A percentile compares a stretch with the other conserved stretches of the same genome.
These are phyloP conservation scores for Phytophthora multivora DNA, from an alignment of 352 stramenopile species.

Conservation along the genomic window DNA sequence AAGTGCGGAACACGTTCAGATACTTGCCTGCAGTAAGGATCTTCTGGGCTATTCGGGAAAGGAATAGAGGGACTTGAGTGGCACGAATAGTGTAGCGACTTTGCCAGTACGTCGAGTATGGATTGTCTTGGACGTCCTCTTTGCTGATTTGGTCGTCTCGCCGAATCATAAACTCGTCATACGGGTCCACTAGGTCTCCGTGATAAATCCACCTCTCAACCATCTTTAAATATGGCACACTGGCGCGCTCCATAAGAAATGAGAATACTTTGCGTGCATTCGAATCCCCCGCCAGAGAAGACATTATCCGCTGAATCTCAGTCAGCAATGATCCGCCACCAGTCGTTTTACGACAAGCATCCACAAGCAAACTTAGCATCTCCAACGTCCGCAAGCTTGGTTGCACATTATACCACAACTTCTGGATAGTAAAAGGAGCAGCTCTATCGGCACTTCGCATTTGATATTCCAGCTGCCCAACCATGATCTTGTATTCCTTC, in stretches of 20 bases:
- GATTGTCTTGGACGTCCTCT: constrained; percentile 86
- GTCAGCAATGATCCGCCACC: constrained; percentile 93
- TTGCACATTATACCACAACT: constrained; percentile 93
- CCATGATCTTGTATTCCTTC: constrained; percentile 94
- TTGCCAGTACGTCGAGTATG: constrained; percentile 92
- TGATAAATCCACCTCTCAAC: constrained; percentile 91
- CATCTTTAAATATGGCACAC: constrained; percentile 91
- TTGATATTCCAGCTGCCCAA: constrained; percentile 90
- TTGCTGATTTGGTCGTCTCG: constrained; percentile 80
- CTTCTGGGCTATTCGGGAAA: constrained; percentile 76
- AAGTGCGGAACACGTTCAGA: constrained; percentile 90
- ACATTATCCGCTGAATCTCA: constrained; percentile 86
- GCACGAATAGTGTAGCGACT: constrained; percentile 81
- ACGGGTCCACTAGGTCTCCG: constrained; percentile 89
- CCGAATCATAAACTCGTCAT: constrained; percentile 92
- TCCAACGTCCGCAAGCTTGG: constrained; percentile 93
- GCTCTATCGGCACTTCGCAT: constrained; percentile 41
- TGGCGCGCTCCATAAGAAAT: constrained; percentile 85
- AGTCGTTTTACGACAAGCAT: constrained; percentile 68
- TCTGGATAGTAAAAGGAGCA: constrained; percentile 83
- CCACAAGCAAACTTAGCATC: constrained; percentile 87
- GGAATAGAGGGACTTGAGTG: constrained; percentile 83
- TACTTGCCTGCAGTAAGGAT: constrained; percentile 93
- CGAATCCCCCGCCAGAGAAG: constrained; percentile 76
- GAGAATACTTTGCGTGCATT: constrained; percentile 80